Evolutionary conservation across 371 early-diverging fungal species (phyloP).

Genomic region (Phascolomyces articulosus): DNA sequence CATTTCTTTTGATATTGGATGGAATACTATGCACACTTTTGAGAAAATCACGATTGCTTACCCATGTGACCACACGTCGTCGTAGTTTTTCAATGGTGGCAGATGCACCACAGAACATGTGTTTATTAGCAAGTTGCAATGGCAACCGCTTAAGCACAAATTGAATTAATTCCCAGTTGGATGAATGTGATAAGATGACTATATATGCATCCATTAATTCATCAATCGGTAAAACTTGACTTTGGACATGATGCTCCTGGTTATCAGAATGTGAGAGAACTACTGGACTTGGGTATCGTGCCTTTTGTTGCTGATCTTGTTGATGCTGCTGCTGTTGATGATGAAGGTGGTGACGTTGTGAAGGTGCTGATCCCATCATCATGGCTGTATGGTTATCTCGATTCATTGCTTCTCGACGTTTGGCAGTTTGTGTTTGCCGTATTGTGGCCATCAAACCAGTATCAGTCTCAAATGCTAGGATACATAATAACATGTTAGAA

Average conservation of each 20-base stretch:
- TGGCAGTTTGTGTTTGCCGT: conserved; percentile 3
- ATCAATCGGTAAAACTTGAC: conserved; percentile 23
- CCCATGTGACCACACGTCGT: conserved; percentile 52
- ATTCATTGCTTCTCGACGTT: neutral
- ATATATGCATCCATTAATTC: conserved; percentile 56
- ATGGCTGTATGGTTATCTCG: neutral
- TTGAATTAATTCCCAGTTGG: conserved; percentile 66
- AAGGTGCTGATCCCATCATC: neutral
- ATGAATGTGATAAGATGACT: conserved; percentile 62
- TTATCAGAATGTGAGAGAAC: conserved; percentile 24
- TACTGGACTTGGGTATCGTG: conserved; percentile 42
- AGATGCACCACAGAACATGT: conserved; percentile 67
- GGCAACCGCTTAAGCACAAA: conserved; percentile 68
- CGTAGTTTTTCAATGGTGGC: conserved; percentile 58
- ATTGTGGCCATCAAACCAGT: conserved; percentile 8
- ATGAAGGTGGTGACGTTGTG: conserved; percentile 25
- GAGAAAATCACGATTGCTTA: conserved; percentile 57
- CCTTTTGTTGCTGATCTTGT: conserved; percentile 22
- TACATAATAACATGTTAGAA: neutral
- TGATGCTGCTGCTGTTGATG: conserved; percentile 3
- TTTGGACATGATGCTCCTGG: conserved; percentile 15
- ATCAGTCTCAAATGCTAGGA: neutral
- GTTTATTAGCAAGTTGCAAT: conserved; percentile 73
- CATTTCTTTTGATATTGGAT: conserved; percentile 58
- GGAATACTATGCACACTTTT: conserved; percentile 59